phyloP scores from a whole-genome alignment of 78 protist species.

The Speleostelium caveatum region DNA sequence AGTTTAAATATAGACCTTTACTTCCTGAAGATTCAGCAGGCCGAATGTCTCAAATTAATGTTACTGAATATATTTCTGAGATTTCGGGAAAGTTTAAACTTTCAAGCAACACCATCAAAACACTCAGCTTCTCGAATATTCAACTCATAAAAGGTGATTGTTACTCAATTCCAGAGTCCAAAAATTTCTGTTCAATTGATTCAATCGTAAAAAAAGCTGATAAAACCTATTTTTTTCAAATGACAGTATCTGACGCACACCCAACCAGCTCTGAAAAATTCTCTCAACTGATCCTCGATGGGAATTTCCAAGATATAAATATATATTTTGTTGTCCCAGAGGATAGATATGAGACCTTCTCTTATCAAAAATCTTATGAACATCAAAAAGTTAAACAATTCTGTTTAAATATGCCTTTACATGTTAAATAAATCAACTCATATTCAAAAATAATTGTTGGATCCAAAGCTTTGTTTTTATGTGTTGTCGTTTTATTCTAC shows the following conservation, averaged over 20 bases:
- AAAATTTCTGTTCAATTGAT: not conserved
- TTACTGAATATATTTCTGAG: not conserved
- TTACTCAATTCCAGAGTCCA: not conserved
- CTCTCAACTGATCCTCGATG: not conserved
- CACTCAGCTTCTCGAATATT: not conserved
- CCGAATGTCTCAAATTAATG: too few relatives aligned
- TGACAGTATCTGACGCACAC: not conserved
- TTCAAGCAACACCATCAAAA: not conserved
- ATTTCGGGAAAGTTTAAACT: not conserved
- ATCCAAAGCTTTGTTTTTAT: too few relatives aligned
- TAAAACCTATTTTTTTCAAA: not conserved
- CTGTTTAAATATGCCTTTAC: not conserved
- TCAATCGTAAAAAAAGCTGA: not conserved
- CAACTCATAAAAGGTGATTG: not conserved
- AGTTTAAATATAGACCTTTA: not conserved
- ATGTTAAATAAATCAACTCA: too few relatives aligned
- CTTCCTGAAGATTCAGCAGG: not conserved
- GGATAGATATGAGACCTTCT: not conserved
- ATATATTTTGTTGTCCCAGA: not conserved
- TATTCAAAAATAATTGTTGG: too few relatives aligned
- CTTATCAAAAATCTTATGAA: not conserved
- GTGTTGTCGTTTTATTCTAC: too few relatives aligned
- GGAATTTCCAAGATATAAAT: not conserved
- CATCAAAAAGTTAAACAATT: not conserved
- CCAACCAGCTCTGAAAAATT: not conserved